phyloP scores from a whole-genome alignment of 2,329 filamentous ascomycete species.

The Xylariaceae sp. region DNA sequence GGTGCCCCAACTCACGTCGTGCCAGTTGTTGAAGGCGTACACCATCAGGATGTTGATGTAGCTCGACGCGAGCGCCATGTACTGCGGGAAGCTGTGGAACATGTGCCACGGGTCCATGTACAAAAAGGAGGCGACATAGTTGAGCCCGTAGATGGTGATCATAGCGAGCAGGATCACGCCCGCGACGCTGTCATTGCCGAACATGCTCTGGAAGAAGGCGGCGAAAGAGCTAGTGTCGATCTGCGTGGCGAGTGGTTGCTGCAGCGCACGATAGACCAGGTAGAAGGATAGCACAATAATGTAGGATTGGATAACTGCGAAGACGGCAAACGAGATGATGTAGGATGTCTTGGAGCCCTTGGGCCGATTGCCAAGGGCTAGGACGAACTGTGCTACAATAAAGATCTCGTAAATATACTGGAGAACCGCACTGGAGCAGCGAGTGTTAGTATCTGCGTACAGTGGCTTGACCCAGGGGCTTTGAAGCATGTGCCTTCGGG shows the following conservation, averaged over 20 bases:
- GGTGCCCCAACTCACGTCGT: slow-evolving; percentile 97
- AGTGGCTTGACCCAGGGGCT: too few species aligned
- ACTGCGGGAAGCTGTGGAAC: slow-evolving; percentile 93
- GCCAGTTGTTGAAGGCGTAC: slow-evolving; percentile 98
- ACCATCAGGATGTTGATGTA: slow-evolving; percentile 99
- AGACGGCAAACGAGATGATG: slow-evolving; percentile 79
- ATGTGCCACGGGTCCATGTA: slow-evolving; percentile 98
- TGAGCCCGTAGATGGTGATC: slow-evolving; percentile 86
- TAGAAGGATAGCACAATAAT: slow-evolving; percentile 80
- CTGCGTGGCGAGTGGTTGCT: slow-evolving; percentile 40
- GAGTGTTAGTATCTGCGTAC: too few species aligned
- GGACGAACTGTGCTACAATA: slow-evolving; percentile 85
- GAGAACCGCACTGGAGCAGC: slow-evolving; percentile 70
- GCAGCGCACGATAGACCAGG: slow-evolving; percentile 77
- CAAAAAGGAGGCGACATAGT: slow-evolving; percentile 90
- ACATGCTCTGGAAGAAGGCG: slow-evolving; percentile 70
- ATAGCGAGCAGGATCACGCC: slow-evolving; percentile 91
- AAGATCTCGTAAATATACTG: slow-evolving; percentile 88
- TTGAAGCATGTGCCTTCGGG: too few species aligned
- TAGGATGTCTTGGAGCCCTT: slow-evolving; percentile 91
- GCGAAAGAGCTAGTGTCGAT: slow-evolving; percentile 58
- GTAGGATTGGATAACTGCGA: slow-evolving; percentile 81
- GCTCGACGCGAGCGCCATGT: slow-evolving; percentile 83
- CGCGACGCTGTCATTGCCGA: slow-evolving; percentile 63
- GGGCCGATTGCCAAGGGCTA: slow-evolving; percentile 87